phyloP scores from a whole-genome alignment of 441 rosid genomes.

The Gossypium aridum region DNA sequence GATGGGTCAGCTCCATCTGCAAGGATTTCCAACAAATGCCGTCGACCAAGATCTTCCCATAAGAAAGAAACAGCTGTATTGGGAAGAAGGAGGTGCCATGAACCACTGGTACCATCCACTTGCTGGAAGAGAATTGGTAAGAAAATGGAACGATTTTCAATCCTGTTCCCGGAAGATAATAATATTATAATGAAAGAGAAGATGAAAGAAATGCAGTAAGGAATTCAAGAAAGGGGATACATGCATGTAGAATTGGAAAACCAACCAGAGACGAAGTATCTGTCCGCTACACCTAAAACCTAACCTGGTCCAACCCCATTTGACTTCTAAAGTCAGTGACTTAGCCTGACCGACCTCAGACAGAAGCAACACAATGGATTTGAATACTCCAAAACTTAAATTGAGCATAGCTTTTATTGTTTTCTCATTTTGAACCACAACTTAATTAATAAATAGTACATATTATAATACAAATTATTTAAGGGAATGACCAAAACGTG shows the following conservation, averaged over 20 bases:
- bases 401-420: neutral
- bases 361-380: neutral
- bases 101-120: conserved; percentile 67
- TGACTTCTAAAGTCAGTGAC: neutral
- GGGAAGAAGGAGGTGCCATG: conserved; percentile 93
- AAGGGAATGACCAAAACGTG: neutral
- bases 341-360: neutral
- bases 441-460: neutral
- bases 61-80: conserved; percentile 83
- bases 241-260: conserved; percentile 4
- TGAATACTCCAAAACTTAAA: neutral
- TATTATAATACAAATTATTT: neutral
- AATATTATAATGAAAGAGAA: conserved; percentile 12
- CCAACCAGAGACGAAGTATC: neutral
- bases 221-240: neutral
- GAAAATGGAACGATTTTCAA: conserved; percentile 90
- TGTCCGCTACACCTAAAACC: neutral
- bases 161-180: conserved; percentile 46
- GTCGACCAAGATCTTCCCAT: conserved; percentile 96
- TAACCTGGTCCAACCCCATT: neutral
- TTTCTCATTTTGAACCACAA: neutral
- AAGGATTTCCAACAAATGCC: conserved; percentile 63
- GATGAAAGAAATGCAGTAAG: conserved; percentile 5
- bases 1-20: conserved; percentile 70
- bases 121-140: conserved; percentile 81